Base-by-base conservation (phyloP, 176 grass and related monocot genomes). In the Dendrocalamus sinicus region DNA sequence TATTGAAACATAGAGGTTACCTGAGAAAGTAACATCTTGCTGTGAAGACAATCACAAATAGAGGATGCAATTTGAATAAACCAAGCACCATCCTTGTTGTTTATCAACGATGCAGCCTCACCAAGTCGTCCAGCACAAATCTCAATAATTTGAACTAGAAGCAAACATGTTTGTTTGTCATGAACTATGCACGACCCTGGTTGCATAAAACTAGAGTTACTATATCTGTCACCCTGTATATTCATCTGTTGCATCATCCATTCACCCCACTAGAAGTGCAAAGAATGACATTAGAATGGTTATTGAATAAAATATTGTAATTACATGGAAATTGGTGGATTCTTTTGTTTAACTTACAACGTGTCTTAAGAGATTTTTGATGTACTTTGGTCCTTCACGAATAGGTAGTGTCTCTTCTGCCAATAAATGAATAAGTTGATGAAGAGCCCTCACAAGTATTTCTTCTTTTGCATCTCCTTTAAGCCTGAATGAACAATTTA, bases 81-180 rank as follows among this genome's bases (percentile, higher is more conserved):
- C 44, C 75, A 35, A 22, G 24, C 39, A 54, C 23, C 70, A 0
- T 86, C 70, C 1, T 73, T 72, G 7, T 66, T 64, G 22, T 80
- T 77, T 75, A 70, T 22, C 12, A 65, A 23, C 20, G 80, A 52
- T 59, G 76, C 19, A 11, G 70, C 54, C 22, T 83, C 83, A 60
- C 59, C 26, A 44, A 87, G 82, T 72, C 90, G 73, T 32, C 90
- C 86, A 22, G 84, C 93, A 84, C 93, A 96, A n/a, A 89, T 94
- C 75, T 99, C 93, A 16, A 99, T 76, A 64, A 86, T 79, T 46
- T 83, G 72, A 23, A 86, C 86, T 43, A 96, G 64, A 73, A 99
- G 90, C 17, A 96, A 84, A 43, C 82, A 88, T 7, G 88, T 90
- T 53, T 92, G 75, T 9, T 66, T 78, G n/a, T 91, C 81, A 20